A percentile compares a stretch with the other conserved stretches of the same genome.
phyloP scores from a whole-genome alignment of 371 early-diverging fungal genomes.

The Gilbertella persicaria region DNA sequence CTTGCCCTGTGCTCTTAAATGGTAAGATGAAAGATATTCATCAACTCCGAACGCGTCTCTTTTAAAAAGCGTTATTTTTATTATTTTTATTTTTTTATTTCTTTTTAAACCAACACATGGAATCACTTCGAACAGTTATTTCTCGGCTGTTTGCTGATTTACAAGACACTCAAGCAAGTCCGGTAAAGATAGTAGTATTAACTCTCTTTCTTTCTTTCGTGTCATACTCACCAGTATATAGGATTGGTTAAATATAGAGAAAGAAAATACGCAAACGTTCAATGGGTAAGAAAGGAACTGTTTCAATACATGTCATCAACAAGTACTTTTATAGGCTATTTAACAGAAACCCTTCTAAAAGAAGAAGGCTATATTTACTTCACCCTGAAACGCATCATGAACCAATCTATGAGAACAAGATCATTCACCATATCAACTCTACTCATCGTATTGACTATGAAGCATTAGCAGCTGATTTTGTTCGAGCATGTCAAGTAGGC shows the following conservation, averaged over 20 bases:
- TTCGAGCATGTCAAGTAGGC: conserved; percentile 36
- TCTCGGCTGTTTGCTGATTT: conserved; percentile 45
- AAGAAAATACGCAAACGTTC: conserved; percentile 8
- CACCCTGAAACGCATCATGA: conserved; percentile 31
- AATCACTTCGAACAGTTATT: conserved; percentile 44
- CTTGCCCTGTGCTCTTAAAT: no score
- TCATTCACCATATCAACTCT: conserved; percentile 25
- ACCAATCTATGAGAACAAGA: conserved; percentile 24
- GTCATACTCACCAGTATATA: conserved; percentile 2
- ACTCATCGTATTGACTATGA: conserved; percentile 39
- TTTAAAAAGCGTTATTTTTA: no score
- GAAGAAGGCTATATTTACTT: conserved; percentile 37
- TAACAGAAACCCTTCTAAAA: conserved; percentile 38
- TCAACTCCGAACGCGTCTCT: not conserved
- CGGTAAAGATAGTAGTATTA: conserved; percentile 14
- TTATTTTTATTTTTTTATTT: not conserved
- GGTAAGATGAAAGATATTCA: no score
- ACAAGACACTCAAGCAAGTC: conserved; percentile 25
- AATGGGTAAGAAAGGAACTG: conserved; percentile 22
- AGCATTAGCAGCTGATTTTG: conserved; percentile 36
- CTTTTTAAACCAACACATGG: conserved; percentile 27
- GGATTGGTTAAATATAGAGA: conserved; percentile 16
- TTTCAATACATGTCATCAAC: not conserved
- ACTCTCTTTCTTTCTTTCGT: not conserved
- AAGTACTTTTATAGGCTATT: conserved; percentile 26